Conservation (phyloP, 345 rosid species). For the Jatropha curcas region DNA sequence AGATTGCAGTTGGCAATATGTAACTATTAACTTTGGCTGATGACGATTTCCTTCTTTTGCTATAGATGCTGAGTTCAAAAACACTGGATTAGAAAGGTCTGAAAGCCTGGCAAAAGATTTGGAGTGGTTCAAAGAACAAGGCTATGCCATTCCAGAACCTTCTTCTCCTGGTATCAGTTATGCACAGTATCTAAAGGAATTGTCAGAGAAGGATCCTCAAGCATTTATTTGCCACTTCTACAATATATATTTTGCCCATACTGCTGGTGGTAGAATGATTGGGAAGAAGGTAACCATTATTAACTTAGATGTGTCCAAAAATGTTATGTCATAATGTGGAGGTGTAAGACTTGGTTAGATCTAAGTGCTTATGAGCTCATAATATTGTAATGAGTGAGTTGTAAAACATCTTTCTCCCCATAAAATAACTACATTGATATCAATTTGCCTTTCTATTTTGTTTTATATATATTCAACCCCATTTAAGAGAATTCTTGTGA, state of each 20-base stretch:
- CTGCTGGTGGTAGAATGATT: conserved; percentile 98
- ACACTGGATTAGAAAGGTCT: conserved; percentile 85
- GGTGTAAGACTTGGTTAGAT: background rate
- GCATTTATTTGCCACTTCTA: conserved; percentile 97
- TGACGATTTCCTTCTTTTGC: conserved; percentile 4
- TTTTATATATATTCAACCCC: background rate
- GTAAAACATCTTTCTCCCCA: background rate
- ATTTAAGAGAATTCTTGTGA: background rate
- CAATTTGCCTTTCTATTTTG: background rate
- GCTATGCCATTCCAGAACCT: conserved; percentile 77
- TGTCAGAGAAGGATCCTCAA: conserved; percentile 87
- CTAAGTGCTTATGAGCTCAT: background rate
- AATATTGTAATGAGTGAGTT: background rate
- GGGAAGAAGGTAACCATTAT: conserved; percentile 70
- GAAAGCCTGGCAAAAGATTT: conserved; percentile 65
- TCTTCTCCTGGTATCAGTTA: conserved; percentile 71
- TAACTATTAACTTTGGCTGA: background rate
- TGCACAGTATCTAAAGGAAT: conserved; percentile 56
- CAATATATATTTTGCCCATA: conserved; percentile 87
- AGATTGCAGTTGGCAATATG: background rate
- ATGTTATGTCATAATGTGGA: background rate
- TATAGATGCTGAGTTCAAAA: conserved; percentile 80
- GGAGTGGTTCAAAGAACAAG: conserved; percentile 90
- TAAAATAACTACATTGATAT: no score
- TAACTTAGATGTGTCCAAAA: background rate